phyloP scores from a whole-genome alignment of 2,329 filamentous ascomycete species.

The Cadophora malorum region DNA sequence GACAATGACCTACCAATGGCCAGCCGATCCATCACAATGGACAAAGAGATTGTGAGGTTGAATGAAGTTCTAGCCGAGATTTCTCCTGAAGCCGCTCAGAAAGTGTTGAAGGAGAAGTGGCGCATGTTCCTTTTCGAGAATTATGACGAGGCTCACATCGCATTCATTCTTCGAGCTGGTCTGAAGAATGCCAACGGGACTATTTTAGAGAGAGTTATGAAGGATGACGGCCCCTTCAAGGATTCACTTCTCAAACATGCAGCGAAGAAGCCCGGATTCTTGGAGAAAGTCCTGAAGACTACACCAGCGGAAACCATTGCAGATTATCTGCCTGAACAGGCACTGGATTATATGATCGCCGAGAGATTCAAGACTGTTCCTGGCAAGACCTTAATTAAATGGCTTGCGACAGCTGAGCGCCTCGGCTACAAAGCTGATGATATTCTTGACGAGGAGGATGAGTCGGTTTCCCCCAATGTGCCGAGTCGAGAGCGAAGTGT shows the following conservation, averaged over 20 bases:
- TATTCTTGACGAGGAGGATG: constrained; percentile 39
- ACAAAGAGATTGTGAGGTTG: constrained; percentile 35
- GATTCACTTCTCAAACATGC: constrained; percentile 30
- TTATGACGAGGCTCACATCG: constrained; percentile 36
- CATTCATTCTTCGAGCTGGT: constrained; percentile 39
- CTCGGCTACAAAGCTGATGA: constrained; percentile 42
- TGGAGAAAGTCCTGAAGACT: constrained; percentile 32
- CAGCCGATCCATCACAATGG: constrained; percentile 20
- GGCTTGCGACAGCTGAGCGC: constrained; percentile 38
- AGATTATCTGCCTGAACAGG: constrained; percentile 27
- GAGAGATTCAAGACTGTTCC: constrained; percentile 35
- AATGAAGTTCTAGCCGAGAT: constrained; percentile 32
- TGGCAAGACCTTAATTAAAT: constrained; percentile 37
- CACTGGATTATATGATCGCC: constrained; percentile 34
- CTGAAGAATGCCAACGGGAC: constrained; percentile 37
- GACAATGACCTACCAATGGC: background rate
- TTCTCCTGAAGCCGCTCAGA: constrained; percentile 36
- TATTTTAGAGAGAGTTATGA: constrained; percentile 37
- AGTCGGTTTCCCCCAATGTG: constrained; percentile 31
- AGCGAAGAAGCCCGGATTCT: constrained; percentile 28
- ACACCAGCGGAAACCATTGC: constrained; percentile 29
- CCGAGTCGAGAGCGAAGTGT: background rate
- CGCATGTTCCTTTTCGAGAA: constrained; percentile 36
- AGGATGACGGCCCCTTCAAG: constrained; percentile 35
- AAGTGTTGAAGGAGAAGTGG: constrained; percentile 36